Evolutionary conservation across 805 yeast species (phyloP).

Genomic region (Lipomyces mesembrius): DNA sequence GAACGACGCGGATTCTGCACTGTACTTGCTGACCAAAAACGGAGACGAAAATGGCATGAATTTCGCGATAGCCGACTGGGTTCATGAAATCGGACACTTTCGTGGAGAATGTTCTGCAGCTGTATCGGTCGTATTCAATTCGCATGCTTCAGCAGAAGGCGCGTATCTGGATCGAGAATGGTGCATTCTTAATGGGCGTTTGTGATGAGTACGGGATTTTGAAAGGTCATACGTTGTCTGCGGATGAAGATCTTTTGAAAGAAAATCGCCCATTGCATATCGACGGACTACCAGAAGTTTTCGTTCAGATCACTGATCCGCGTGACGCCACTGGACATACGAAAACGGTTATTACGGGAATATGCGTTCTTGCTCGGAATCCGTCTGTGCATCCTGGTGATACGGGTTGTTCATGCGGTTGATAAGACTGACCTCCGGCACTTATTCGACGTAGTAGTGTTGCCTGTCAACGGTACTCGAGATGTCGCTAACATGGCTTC

Average conservation of each 20-base stretch:
- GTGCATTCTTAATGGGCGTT: slow-evolving; percentile 17
- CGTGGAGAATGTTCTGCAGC: slow-evolving; percentile 3
- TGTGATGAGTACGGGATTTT: slow-evolving; percentile 20
- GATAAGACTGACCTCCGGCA: slow-evolving; percentile 6
- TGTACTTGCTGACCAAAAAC: slow-evolving; percentile 2
- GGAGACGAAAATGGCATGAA: slow-evolving; percentile 11
- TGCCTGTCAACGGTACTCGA: slow-evolving; percentile 19
- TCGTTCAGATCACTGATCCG: slow-evolving; percentile 18
- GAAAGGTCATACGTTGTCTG: slow-evolving; percentile 10
- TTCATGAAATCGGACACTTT: slow-evolving; percentile 14
- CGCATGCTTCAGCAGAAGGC: slow-evolving; percentile 15
- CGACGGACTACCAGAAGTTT: slow-evolving; percentile 10
- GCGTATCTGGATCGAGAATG: slow-evolving; percentile 12
- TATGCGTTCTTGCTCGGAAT: slow-evolving; percentile 18
- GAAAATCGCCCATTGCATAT: background rate
- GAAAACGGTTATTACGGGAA: slow-evolving; percentile 14
- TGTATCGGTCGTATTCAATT: slow-evolving; percentile 8
- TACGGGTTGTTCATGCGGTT: slow-evolving; percentile 16
- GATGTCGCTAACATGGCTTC: slow-evolving; percentile 22
- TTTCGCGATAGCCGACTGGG: slow-evolving; percentile 1
- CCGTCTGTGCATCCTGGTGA: slow-evolving; percentile 27
- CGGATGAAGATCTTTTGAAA: background rate
- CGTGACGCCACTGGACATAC: slow-evolving; percentile 5
- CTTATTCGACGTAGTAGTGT: slow-evolving; percentile 18
- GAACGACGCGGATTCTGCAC: slow-evolving; percentile 1